Base-by-base conservation (phyloP, 2,329 filamentous ascomycete genomes). In the Rosellinia necatrix region DNA sequence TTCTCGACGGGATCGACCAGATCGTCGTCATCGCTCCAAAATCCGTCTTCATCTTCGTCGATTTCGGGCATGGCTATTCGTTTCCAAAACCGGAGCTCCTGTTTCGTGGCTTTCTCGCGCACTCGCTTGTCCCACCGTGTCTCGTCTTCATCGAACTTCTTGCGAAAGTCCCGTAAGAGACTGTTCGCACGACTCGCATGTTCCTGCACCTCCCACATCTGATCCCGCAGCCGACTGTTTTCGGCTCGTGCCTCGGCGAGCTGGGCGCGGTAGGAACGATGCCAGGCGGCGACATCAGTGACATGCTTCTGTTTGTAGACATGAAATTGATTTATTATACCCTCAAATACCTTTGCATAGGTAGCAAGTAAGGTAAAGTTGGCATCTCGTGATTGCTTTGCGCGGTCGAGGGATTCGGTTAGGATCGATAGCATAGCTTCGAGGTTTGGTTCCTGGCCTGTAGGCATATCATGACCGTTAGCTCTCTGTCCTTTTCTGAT, bases 1-100 rank as follows among this genome's bases (percentile, higher is more conserved):
- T 87, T 87, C 72, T 87, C 84, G 12, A 79, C 77, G 0, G 77
- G 74, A 56, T 88, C 85, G 22, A 87, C 77, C 19, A 88, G 70
- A 63, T 88, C 85, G 64, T 87, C 85, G 61, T 88, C 85, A 54
- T 83, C 83, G 66, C 83, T 87, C 78, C 83, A 86, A 66, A 78
- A 85, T 34, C 72, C 72, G 2, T 80, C 75, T 46, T 86, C 83
- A 37, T 85, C 80, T 21, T 86, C 83, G 7, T 78, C 72, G 32
- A 87, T 70, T 53, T 83, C 78, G 8, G 83, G 83, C 78, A 87
- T 81, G 12, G 85, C 85, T 76, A 87, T 78, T 37, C 85, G 76
- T 72, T 87, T 87, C 85, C 84, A 88, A 70, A 85, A 86, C 2
- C 85, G 76, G 50, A 86, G 66, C 70, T 87, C 83, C 68, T 86